phyloP scores from a whole-genome alignment of 306 rosid species.

The Echinosophora koreensis region DNA sequence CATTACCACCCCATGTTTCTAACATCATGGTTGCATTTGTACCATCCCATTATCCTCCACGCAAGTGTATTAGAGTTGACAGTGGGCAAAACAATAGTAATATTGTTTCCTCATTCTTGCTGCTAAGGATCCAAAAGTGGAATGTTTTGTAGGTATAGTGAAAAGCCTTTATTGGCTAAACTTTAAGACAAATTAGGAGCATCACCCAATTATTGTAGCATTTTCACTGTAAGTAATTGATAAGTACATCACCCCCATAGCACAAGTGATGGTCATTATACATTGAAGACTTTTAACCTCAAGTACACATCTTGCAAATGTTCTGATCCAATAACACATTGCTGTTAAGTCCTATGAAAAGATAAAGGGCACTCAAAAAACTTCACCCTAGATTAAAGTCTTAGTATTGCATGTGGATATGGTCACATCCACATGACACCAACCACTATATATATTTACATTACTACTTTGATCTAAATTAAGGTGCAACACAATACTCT shows the following conservation, averaged over 20 bases:
- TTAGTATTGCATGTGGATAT: slow-evolving; percentile 37
- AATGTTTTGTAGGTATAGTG: background rate
- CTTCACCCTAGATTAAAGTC: slow-evolving; percentile 48
- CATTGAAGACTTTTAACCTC: no score
- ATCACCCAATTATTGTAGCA: background rate
- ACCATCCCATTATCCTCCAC: slow-evolving; percentile 32
- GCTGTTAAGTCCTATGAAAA: slow-evolving; percentile 44
- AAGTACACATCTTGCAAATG: no score
- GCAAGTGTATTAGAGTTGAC: slow-evolving; percentile 16
- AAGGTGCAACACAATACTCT: slow-evolving; percentile 37
- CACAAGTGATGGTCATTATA: slow-evolving; percentile 33
- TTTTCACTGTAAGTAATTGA: background rate
- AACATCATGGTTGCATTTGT: slow-evolving; percentile 16
- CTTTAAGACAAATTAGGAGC: slow-evolving; percentile 18
- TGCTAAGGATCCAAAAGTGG: background rate
- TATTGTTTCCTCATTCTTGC: background rate
- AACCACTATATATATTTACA: slow-evolving; percentile 59
- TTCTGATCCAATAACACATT: no score
- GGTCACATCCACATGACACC: slow-evolving; percentile 31
- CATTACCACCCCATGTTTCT: slow-evolving; percentile 10
- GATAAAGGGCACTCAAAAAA: slow-evolving; percentile 57
- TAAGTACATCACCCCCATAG: background rate
- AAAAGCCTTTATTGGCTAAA: slow-evolving; percentile 23
- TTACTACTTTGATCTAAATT: slow-evolving; percentile 44
- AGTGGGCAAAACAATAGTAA: background rate